Evolutionary conservation across 768 basidiomycete genomes (phyloP).

Genomic region (Termitomyces sp.): DNA sequence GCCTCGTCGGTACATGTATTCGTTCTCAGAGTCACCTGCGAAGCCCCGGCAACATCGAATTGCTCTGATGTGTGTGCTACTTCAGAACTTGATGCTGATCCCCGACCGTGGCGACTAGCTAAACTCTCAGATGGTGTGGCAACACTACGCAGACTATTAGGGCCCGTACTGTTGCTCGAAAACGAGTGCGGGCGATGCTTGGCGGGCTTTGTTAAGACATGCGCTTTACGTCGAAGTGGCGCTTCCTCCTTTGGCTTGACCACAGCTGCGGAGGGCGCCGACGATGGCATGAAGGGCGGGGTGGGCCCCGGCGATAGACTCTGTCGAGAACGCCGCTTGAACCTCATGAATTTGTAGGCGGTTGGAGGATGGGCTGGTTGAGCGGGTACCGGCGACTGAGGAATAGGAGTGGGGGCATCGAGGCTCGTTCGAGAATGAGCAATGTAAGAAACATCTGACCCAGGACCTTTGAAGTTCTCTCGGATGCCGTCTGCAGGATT

Average conservation of each 20-base stretch:
- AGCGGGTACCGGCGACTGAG: constrained; percentile 25
- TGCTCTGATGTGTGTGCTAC: constrained; percentile 10
- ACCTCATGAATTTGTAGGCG: constrained; percentile 63
- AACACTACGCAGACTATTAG: constrained; percentile 48
- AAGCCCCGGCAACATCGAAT: constrained; percentile 22
- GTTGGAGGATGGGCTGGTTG: constrained; percentile 44
- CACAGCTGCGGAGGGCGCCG: not conserved
- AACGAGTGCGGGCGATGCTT: constrained; percentile 50
- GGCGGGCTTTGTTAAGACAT: not conserved
- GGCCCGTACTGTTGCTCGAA: constrained; percentile 48
- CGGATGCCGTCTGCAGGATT: constrained; percentile 46
- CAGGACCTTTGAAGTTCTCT: constrained; percentile 40
- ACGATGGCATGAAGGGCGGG: constrained; percentile 24
- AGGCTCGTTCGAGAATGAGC: constrained; percentile 44
- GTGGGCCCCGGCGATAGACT: constrained; percentile 45
- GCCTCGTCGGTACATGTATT: constrained; percentile 26
- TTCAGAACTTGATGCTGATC: constrained; percentile 8
- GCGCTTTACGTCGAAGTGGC: constrained; percentile 6
- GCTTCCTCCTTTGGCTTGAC: constrained; percentile 10
- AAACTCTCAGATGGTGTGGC: constrained; percentile 34
- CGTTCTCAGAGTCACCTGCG: constrained; percentile 26
- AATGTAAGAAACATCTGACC: constrained; percentile 55
- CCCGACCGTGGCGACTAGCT: constrained; percentile 19
- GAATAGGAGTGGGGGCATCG: constrained; percentile 35
- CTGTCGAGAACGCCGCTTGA: constrained; percentile 58